These are phyloP conservation scores for Prunus mume DNA, from an alignment of 306 rosid species.

Conservation along the genomic window DNA sequence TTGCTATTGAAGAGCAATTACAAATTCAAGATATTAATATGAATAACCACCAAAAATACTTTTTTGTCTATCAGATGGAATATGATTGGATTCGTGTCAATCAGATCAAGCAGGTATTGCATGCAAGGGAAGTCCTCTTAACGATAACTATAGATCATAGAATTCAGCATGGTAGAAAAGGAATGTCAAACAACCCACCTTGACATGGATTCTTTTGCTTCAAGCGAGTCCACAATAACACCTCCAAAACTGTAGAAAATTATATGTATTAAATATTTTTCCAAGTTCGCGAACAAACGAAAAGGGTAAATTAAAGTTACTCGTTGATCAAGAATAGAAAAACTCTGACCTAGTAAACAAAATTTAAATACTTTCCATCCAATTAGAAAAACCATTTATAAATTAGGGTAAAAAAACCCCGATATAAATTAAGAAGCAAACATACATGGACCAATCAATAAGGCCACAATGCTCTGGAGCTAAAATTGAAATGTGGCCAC, in stretches of 20 bases:
- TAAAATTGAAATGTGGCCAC: slow-evolving; percentile 52
- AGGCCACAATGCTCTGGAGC: slow-evolving; percentile 46
- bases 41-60: not conserved
- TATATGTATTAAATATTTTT: slow-evolving; percentile 12
- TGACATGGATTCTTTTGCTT: slow-evolving; percentile 66
- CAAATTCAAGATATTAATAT: not conserved
- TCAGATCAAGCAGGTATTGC: not conserved
- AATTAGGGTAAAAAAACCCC: not conserved
- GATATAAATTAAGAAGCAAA: slow-evolving; percentile 15
- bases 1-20: not conserved
- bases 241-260: slow-evolving; percentile 74
- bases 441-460: slow-evolving; percentile 92
- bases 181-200: slow-evolving; percentile 54
- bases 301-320: not conserved
- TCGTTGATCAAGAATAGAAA: not conserved
- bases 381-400: not conserved
- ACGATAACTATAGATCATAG: slow-evolving; percentile 6
- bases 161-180: slow-evolving; percentile 10
- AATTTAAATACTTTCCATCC: not conserved
- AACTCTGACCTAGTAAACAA: not conserved
- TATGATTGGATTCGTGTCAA: not conserved
- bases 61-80: not conserved
- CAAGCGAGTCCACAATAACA: slow-evolving; percentile 69
- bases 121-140: slow-evolving; percentile 7
- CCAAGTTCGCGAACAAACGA: not conserved